Conservation (phyloP, 805 yeast genomes). For the Metschnikowia amazonensis region DNA sequence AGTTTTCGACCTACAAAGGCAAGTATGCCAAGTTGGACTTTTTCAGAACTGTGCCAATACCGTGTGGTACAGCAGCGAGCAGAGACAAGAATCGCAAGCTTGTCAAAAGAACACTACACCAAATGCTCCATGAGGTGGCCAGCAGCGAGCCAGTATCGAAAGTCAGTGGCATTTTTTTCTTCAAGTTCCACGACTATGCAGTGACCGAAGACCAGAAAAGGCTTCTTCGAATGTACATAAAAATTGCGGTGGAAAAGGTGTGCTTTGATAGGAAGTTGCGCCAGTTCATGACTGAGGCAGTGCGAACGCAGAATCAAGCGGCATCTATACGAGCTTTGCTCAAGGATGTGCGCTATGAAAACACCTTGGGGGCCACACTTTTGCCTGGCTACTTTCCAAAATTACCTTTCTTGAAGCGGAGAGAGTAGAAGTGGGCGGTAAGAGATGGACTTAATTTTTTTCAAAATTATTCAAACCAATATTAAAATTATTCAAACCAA, state of each 20-base stretch:
- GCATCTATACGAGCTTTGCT: conserved; percentile 6
- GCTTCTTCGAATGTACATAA: conserved; percentile 3
- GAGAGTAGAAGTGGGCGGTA: not conserved
- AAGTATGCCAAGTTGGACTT: conserved; percentile 19
- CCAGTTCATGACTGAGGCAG: not conserved
- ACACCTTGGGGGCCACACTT: conserved; percentile 11
- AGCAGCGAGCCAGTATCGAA: conserved; percentile 2
- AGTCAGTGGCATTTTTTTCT: conserved; percentile 17
- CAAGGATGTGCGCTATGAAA: conserved; percentile 11
- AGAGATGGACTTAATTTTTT: no score
- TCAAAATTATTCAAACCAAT: no score
- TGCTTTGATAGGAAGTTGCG: conserved; percentile 4
- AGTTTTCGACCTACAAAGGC: conserved; percentile 27
- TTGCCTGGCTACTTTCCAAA: conserved; percentile 18
- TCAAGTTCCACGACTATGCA: conserved; percentile 11
- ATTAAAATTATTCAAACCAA: no score
- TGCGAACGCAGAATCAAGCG: conserved; percentile 6
- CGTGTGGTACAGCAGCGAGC: conserved; percentile 33
- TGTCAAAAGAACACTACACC: conserved; percentile 30
- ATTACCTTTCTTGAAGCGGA: conserved; percentile 12
- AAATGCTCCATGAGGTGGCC: conserved; percentile 9
- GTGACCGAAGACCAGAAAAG: conserved; percentile 4
- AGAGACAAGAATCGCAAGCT: conserved; percentile 25
- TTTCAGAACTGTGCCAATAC: conserved; percentile 25
- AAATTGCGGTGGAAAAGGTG: conserved; percentile 12